phyloP scores from a whole-genome alignment of 2,329 filamentous ascomycete species.

The Colletotrichum sp. region DNA sequence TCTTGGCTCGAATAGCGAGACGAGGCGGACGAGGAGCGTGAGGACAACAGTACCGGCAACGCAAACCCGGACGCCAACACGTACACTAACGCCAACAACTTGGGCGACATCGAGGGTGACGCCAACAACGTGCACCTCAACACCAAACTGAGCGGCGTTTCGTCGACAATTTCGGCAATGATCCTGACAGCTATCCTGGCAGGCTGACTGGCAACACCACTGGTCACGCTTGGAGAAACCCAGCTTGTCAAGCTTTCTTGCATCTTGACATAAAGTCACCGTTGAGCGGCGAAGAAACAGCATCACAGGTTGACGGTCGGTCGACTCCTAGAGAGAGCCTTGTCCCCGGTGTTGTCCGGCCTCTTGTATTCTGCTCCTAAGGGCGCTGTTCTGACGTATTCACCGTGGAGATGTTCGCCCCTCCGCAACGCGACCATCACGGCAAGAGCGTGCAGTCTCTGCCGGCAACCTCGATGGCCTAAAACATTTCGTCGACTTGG shows the following conservation, averaged over 20 bases:
- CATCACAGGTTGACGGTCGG: not conserved
- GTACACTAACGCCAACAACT: no score
- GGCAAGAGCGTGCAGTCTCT: not conserved
- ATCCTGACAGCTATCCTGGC: no score
- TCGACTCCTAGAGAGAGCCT: not conserved
- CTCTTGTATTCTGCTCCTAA: not conserved
- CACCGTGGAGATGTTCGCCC: not conserved
- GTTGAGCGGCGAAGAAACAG: not conserved
- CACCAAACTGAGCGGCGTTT: no score
- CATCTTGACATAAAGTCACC: not conserved
- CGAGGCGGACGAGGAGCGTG: no score
- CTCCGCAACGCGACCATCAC: not conserved
- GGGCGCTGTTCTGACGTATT: not conserved
- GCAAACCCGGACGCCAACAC: no score
- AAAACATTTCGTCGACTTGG: accelerated
- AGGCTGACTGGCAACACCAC: not conserved
- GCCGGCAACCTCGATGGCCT: not conserved
- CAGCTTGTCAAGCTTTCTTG: not conserved
- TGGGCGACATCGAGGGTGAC: no score
- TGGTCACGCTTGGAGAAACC: not conserved
- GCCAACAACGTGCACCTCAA: no score
- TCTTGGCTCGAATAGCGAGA: no score
- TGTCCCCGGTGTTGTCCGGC: not conserved
- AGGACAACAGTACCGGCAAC: no score
- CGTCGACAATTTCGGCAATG: not conserved